A percentile compares a stretch with the other conserved stretches of the same genome.
These are phyloP conservation scores for Myrica gale DNA, from an alignment of 306 rosid genomes.

Conservation along the genomic window DNA sequence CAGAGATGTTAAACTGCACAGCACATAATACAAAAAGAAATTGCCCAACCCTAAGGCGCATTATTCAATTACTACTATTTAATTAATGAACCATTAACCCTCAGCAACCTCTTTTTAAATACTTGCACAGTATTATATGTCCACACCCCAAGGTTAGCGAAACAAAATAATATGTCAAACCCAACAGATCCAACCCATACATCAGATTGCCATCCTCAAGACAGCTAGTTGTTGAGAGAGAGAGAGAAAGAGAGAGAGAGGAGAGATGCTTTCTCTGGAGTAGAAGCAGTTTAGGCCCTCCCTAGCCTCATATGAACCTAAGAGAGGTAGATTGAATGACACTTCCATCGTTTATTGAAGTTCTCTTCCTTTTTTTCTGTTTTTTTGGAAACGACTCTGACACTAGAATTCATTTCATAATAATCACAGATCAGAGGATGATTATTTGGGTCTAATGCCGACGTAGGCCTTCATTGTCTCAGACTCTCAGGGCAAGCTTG, in stretches of 20 bases:
- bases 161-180: conserved; percentile 22
- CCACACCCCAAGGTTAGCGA: too few species aligned
- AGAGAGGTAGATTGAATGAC: conserved; percentile 21
- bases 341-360: neutral
- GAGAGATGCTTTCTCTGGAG: conserved; percentile 25
- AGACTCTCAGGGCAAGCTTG: neutral
- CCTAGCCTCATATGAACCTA: conserved; percentile 22
- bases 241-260: too few species aligned
- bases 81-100: conserved; percentile 27
- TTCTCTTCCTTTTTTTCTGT: neutral
- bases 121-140: conserved; percentile 30
- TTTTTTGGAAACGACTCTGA: neutral
- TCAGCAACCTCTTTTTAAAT: conserved; percentile 25
- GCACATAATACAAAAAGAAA: conserved; percentile 52
- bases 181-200: conserved; percentile 51
- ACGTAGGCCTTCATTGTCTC: neutral
- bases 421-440: neutral
- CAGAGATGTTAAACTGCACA: conserved; percentile 28
- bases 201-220: conserved; percentile 43
- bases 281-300: conserved; percentile 14
- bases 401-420: conserved; percentile 2
- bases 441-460: neutral
- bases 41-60: conserved; percentile 21
- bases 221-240: conserved; percentile 23
- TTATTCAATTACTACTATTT: conserved; percentile 19